A percentile compares a stretch with the other conserved stretches of the same genome.
Evolutionary conservation across 768 basidiomycete species (phyloP).

Genomic region (Podaxis carcinomalis): DNA sequence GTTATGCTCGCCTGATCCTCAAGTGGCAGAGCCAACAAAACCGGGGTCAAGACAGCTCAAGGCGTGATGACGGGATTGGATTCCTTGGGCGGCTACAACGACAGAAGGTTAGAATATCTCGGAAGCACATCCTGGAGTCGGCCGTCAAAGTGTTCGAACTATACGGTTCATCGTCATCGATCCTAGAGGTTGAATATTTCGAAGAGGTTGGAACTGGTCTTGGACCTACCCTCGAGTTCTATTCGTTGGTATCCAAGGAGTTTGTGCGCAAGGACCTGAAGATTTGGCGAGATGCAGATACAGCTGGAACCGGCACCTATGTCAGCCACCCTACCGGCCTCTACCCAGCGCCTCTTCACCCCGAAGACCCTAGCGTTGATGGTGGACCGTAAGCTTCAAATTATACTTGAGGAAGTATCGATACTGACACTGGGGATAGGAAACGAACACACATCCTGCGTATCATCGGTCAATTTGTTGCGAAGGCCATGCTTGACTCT

Average conservation of each 20-base stretch:
- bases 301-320: slow-evolving; percentile 53
- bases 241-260: slow-evolving; percentile 93
- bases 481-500: slow-evolving; percentile 95
- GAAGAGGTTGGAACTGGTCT: slow-evolving; percentile 98
- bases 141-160: slow-evolving; percentile 96
- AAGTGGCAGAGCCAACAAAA: slow-evolving; percentile 91
- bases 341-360: slow-evolving; percentile 80
- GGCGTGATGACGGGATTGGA: slow-evolving; percentile 87
- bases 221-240: slow-evolving; percentile 97
- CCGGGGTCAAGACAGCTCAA: slow-evolving; percentile 71
- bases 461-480: slow-evolving; percentile 93
- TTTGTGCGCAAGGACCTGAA: slow-evolving; percentile 86
- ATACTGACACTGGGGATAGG: slow-evolving; percentile 31
- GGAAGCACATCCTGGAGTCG: slow-evolving; percentile 92
- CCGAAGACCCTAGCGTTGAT: slow-evolving; percentile 65
- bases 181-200: slow-evolving; percentile 97
- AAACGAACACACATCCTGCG: slow-evolving; percentile 84
- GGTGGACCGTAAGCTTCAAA: slow-evolving; percentile 61
- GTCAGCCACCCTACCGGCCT: slow-evolving; percentile 84
- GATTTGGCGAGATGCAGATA: slow-evolving; percentile 89
- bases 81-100: slow-evolving; percentile 90
- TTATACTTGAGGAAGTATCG: neutral
- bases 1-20: slow-evolving; percentile 91
- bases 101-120: slow-evolving; percentile 95
- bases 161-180: slow-evolving; percentile 90